A percentile compares a stretch with the other conserved stretches of the same genome.
phyloP scores from a whole-genome alignment of 495 filamentous ascomycete genomes.

The Cryomyces antarcticus region DNA sequence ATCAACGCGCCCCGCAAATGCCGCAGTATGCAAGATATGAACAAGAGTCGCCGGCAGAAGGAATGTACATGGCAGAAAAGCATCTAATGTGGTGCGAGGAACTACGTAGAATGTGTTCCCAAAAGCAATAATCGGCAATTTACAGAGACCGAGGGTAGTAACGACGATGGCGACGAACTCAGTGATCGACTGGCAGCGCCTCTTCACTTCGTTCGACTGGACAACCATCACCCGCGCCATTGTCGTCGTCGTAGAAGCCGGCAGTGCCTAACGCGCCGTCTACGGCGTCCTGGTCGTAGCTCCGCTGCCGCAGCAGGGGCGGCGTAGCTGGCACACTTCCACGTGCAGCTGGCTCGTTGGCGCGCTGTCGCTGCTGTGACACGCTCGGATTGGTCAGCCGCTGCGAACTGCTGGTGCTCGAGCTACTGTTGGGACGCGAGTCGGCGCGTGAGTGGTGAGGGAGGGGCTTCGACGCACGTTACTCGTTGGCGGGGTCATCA shows the following conservation, averaged over 20 bases:
- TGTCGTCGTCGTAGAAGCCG: conserved; percentile 15
- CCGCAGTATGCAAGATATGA: no score
- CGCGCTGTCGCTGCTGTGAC: background rate
- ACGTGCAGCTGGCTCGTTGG: background rate
- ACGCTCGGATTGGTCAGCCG: background rate
- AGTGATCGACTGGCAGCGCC: no score
- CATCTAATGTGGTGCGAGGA: no score
- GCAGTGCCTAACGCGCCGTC: conserved; percentile 11
- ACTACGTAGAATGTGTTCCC: no score
- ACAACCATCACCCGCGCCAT: background rate
- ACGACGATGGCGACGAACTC: no score
- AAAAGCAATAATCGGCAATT: no score
- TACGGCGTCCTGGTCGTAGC: conserved; percentile 20
- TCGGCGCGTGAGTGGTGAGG: conserved; percentile 1
- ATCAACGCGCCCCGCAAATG: no score
- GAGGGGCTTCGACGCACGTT: conserved; percentile 35
- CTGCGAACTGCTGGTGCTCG: background rate
- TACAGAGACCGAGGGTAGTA: no score
- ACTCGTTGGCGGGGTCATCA: conserved; percentile 65
- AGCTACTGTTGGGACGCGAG: background rate
- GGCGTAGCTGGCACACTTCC: conserved; percentile 38
- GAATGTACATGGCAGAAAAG: no score
- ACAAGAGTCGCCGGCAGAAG: no score
- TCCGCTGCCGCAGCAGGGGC: conserved; percentile 17
- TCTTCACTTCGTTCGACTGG: no score